phyloP scores from a whole-genome alignment of 306 rosid genomes.

The Trifolium dubium region DNA sequence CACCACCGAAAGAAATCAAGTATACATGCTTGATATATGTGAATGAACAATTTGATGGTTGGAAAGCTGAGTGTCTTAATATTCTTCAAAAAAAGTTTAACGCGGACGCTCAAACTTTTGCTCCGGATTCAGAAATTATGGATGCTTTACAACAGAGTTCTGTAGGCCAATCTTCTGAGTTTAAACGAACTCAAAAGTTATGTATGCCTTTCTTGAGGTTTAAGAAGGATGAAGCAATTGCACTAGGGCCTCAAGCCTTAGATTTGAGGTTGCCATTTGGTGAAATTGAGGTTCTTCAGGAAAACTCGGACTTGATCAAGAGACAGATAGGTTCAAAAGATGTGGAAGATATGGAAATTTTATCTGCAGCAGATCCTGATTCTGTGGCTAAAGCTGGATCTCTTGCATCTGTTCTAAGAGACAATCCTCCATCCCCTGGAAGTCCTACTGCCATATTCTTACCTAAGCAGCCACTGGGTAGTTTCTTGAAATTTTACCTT shows the following conservation, averaged over 20 bases:
- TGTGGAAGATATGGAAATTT: conserved; percentile 49
- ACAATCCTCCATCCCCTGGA: conserved; percentile 91
- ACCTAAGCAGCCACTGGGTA: conserved; percentile 46
- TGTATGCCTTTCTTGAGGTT: conserved; percentile 91
- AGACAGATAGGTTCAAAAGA: conserved; percentile 79
- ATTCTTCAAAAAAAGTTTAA: conserved; percentile 69
- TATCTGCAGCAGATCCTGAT: conserved; percentile 61
- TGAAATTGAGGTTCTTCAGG: conserved; percentile 77
- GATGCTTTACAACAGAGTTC: conserved; percentile 66
- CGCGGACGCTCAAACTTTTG: conserved; percentile 50
- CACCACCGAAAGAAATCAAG: conserved; percentile 50
- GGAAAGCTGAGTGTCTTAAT: conserved; percentile 86
- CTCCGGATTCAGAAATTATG: conserved; percentile 62
- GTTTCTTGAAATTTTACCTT: conserved; percentile 25
- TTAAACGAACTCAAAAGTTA: conserved; percentile 67
- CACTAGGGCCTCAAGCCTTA: conserved; percentile 76
- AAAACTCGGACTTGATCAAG: conserved; percentile 78
- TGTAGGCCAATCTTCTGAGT: conserved; percentile 63
- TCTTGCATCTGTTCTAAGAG: conserved; percentile 56
- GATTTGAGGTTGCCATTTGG: conserved; percentile 82
- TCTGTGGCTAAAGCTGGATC: conserved; percentile 73
- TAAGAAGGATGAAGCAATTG: conserved; percentile 73
- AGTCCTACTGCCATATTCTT: conserved; percentile 86
- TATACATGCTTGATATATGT: conserved; percentile 69
- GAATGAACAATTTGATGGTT: conserved; percentile 79